Evolutionary conservation across 1,284 basidiomycete genomes (phyloP).

Genomic region (Trichosporon asahii): DNA sequence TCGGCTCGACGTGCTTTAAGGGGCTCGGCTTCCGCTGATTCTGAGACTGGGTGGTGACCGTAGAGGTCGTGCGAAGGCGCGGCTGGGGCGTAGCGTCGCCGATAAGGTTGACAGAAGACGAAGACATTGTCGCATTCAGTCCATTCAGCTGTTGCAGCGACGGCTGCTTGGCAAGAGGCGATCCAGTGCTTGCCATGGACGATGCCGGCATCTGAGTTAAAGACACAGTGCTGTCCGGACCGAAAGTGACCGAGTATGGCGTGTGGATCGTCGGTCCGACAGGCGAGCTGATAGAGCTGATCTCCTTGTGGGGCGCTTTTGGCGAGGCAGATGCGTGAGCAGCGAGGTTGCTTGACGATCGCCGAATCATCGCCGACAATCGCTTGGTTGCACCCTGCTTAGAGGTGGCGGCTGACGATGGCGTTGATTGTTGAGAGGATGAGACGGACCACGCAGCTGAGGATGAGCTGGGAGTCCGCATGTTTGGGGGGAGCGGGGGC

Average conservation of each 20-base stretch:
- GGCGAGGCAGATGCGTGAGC: conserved; percentile 10
- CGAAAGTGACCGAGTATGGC: background rate
- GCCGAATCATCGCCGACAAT: conserved; percentile 27
- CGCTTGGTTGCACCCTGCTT: conserved; percentile 21
- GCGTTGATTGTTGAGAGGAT: conserved; percentile 13
- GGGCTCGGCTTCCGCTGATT: background rate
- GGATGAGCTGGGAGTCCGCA: conserved; percentile 32
- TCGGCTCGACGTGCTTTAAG: background rate
- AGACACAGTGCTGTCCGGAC: background rate
- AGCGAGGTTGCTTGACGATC: conserved; percentile 38
- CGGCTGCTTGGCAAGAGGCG: conserved; percentile 2
- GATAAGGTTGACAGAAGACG: conserved; percentile 1
- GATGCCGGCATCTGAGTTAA: conserved; percentile 10
- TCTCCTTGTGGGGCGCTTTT: conserved; percentile 2
- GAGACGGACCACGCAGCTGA: conserved; percentile 13
- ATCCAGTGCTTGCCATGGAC: conserved; percentile 6
- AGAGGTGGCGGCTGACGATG: conserved; percentile 8
- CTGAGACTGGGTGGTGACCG: background rate
- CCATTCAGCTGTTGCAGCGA: background rate
- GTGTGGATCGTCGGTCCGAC: conserved; percentile 5
- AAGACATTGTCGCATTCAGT: background rate
- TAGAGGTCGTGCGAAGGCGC: background rate
- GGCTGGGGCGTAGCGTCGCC: background rate
- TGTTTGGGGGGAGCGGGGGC: conserved; percentile 36
- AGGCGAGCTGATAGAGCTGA: conserved; percentile 2